Conservation (phyloP, 495 filamentous ascomycete genomes). For the Talaromyces wortmannii region DNA sequence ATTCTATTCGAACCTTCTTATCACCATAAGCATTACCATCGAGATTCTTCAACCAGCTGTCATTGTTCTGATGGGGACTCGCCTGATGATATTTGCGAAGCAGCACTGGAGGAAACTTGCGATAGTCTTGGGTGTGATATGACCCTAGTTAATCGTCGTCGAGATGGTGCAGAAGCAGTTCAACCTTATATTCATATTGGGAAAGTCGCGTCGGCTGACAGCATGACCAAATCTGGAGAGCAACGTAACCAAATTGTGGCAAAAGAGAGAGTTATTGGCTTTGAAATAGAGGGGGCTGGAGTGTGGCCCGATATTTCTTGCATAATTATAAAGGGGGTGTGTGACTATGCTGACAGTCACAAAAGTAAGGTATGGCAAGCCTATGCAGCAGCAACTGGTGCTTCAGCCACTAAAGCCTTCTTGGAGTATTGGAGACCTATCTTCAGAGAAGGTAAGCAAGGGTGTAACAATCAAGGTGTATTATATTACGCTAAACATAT, state of each 20-base stretch:
- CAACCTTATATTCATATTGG: conserved; percentile 14
- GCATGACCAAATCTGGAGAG: conserved; percentile 20
- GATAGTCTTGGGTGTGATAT: not conserved
- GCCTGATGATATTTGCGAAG: not conserved
- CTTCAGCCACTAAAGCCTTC: conserved; percentile 17
- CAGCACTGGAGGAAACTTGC: not conserved
- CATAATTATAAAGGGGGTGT: conserved; percentile 31
- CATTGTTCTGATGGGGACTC: not conserved
- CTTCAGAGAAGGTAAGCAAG: too few relatives aligned
- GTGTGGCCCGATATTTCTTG: conserved; percentile 23
- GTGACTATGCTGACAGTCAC: conserved; percentile 36
- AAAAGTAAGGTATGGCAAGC: conserved; percentile 35
- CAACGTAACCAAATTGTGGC: conserved; percentile 15
- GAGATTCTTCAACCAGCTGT: not conserved
- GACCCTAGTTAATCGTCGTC: not conserved
- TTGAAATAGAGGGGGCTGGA: conserved; percentile 38
- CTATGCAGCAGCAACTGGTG: conserved; percentile 28
- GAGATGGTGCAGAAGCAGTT: not conserved
- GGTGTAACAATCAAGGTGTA: too few relatives aligned
- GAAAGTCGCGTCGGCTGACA: conserved; percentile 17
- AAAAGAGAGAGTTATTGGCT: conserved; percentile 20
- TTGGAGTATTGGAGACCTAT: conserved; percentile 6
- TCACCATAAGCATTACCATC: conserved; percentile 12
- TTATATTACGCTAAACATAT: not conserved
- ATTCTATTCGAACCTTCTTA: conserved; percentile 11